These are phyloP conservation scores for Incumbomyces lentus DNA, from an alignment of 2,329 filamentous ascomycete species.

Conservation along the genomic window DNA sequence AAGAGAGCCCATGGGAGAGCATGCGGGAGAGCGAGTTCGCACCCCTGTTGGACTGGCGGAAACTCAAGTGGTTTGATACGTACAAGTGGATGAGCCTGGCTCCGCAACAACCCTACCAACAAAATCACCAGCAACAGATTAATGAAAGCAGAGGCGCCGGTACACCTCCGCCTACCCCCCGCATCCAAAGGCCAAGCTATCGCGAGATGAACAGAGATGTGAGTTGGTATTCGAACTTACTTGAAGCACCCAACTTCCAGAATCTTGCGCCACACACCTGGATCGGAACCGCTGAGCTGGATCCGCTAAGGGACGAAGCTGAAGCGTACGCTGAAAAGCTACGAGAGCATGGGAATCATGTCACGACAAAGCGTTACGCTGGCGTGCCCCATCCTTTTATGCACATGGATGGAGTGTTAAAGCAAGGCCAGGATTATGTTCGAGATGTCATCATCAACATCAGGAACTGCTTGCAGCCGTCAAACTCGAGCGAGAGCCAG, in stretches of 20 bases:
- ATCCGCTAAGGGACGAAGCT: slow-evolving; percentile 19
- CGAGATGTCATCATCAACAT: slow-evolving; percentile 18
- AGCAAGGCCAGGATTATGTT: slow-evolving; percentile 19
- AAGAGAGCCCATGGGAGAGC: slow-evolving; percentile 19
- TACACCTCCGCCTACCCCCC: neutral
- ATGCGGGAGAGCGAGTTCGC: slow-evolving; percentile 19
- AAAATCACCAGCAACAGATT: neutral
- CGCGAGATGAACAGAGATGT: slow-evolving; percentile 17
- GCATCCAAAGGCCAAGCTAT: slow-evolving; percentile 5
- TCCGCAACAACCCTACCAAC: slow-evolving; percentile 8
- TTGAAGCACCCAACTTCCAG: slow-evolving; percentile 19
- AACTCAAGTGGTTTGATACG: slow-evolving; percentile 21
- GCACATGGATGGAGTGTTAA: slow-evolving; percentile 18
- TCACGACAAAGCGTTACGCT: slow-evolving; percentile 15
- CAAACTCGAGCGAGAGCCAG: neutral
- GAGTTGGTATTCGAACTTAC: slow-evolving; percentile 18
- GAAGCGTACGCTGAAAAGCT: slow-evolving; percentile 19
- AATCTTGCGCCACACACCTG: slow-evolving; percentile 19
- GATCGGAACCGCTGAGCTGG: slow-evolving; percentile 18
- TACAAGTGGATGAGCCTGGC: slow-evolving; percentile 20
- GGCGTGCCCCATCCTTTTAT: slow-evolving; percentile 21
- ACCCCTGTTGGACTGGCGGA: slow-evolving; percentile 19
- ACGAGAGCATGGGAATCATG: slow-evolving; percentile 16
- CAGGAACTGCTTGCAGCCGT: slow-evolving; percentile 15
- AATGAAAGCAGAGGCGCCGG: neutral